Conservation (phyloP, 1,284 basidiomycete genomes). For the Melampsora abietis-canadensis region DNA sequence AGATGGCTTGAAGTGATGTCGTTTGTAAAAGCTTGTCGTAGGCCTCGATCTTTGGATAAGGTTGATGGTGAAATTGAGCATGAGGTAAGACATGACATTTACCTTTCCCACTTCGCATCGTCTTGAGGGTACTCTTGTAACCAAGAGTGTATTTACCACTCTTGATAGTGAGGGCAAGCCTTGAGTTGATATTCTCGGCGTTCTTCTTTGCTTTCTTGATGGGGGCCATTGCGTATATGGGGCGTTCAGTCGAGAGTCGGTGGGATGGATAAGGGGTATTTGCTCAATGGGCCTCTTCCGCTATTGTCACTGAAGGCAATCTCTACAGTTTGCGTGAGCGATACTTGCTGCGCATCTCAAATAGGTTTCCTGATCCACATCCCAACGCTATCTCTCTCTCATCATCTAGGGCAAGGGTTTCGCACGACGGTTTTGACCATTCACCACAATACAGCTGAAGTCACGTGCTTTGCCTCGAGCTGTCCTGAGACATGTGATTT, state of each 20-base stretch:
- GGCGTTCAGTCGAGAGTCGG: background rate
- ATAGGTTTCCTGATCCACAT: too few species aligned
- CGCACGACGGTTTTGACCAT: too few species aligned
- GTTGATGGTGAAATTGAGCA: background rate
- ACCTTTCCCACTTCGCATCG: conserved; percentile 98
- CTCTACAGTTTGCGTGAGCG: too few species aligned
- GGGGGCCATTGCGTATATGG: conserved; percentile 68
- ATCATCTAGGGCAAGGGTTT: too few species aligned
- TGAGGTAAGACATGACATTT: conserved; percentile 56
- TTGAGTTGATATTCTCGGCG: conserved; percentile 85
- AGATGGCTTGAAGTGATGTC: background rate
- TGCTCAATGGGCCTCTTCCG: too few species aligned
- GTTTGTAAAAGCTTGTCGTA: background rate
- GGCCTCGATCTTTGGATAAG: background rate
- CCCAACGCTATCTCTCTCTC: too few species aligned
- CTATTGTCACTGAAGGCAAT: too few species aligned
- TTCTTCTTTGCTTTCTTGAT: conserved; percentile 81
- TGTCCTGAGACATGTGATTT: too few species aligned
- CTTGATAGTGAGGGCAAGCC: conserved; percentile 96
- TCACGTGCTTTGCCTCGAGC: too few species aligned
- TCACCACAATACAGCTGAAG: too few species aligned
- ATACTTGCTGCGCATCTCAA: too few species aligned
- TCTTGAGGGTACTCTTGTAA: conserved; percentile 96
- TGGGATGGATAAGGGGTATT: too few species aligned
- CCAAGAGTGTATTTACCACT: conserved; percentile 88